Base-by-base conservation (phyloP, 805 yeast genomes). In the Wickerhamiella bombiphila region DNA sequence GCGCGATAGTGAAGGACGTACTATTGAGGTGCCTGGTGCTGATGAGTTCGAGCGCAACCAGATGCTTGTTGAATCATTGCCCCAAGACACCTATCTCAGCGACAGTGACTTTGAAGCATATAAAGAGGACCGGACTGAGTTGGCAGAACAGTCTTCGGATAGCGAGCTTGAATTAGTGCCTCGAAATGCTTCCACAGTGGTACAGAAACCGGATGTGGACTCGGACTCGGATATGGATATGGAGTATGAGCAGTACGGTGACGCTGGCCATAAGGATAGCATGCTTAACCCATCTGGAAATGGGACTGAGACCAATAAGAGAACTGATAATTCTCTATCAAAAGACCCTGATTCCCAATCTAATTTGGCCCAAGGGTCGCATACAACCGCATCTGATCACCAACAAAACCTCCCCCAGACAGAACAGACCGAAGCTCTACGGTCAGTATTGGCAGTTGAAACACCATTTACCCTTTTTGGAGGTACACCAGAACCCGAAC, bases 1-100 rank as follows among this genome's bases (percentile, higher is more conserved):
- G 95, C 69, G 68, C 47, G 81, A 80, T 55, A 85, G 85, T 4
- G 74, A 71, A 42, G 80, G 76, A 35, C 93, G 81, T 53, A 68
- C 82, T 9, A 68, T 86, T 15, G 96, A 86, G 51, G 65, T 48
- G 22, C 45, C 40, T 11, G 49, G 42, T 37, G 67, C 61, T 26
- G 67, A 58, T 24, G 54, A 50, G 40, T 48, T 48, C n/a, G 45
- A 40, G 17, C 43, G 51, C 14, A 44, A 44, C 29, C 35, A 24
- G 16, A 41, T 44, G 6, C 38, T 47, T 5, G 42, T 44, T 14
- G 41, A 29, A 20, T 37, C 32, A 21, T 17, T 41, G 5, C 42
- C 39, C 20, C 3, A 7, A 29, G 5, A 35, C 13, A 37, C 35
- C 13, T 49, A 36, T 35, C 35, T 50, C 29, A 50, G 53, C 28